Evolutionary conservation across 192 early-diverging fungal species (phyloP).

Genomic region (Rhizophagus prolifer): DNA sequence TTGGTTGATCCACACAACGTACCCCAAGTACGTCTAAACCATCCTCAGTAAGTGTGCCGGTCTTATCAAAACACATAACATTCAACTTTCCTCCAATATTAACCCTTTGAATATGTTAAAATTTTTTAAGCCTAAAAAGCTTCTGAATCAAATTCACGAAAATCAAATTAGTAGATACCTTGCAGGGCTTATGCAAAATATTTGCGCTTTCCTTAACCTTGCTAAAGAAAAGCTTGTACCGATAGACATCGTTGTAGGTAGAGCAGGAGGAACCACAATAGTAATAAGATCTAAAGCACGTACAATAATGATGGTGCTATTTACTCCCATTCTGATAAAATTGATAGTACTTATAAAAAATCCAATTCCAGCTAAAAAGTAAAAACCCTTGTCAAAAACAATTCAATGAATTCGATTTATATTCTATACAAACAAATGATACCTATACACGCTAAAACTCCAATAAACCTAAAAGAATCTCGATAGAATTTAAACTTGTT

Average conservation of each 20-base stretch:
- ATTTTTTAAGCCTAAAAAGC: not conserved
- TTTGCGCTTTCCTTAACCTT: conserved; percentile 73
- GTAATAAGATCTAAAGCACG: conserved; percentile 97
- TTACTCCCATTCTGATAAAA: conserved; percentile 80
- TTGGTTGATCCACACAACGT: conserved; percentile 54
- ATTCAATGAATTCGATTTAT: not conserved
- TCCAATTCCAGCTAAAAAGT: conserved; percentile 59
- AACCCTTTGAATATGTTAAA: conserved; percentile 50
- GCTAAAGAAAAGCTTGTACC: conserved; percentile 94
- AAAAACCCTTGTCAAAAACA: not conserved
- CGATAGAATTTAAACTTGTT: conserved; percentile 95
- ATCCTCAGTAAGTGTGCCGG: conserved; percentile 95
- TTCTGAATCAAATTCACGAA: not conserved
- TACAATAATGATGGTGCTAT: conserved; percentile 68
- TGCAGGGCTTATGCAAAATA: conserved; percentile 93
- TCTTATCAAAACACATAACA: conserved; percentile 99
- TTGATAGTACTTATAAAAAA: conserved; percentile 87
- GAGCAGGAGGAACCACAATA: conserved; percentile 93
- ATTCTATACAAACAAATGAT: not conserved
- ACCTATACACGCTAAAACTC: conserved; percentile 81
- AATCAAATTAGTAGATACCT: conserved; percentile 15
- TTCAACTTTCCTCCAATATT: conserved; percentile 97
- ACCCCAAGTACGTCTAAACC: conserved; percentile 95
- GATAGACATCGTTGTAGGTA: conserved; percentile 97
- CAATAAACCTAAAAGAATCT: conserved; percentile 97